Conservation (phyloP, 1,284 basidiomycete genomes). For the Amylostereum areolatum region DNA sequence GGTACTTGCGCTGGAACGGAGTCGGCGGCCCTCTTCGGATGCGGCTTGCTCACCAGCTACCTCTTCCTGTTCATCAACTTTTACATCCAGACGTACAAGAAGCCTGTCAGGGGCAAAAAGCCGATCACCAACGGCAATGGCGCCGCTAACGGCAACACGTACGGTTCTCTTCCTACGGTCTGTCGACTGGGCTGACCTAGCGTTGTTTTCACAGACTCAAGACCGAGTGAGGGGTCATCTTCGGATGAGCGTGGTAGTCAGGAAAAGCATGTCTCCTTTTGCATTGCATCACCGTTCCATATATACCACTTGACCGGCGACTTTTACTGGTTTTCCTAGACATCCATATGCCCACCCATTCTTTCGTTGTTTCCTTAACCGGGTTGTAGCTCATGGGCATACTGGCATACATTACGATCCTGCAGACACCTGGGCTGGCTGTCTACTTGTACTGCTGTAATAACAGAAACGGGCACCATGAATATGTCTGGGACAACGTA, state of each 20-base stretch:
- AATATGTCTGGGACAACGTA: too few species aligned
- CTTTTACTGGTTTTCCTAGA: not conserved
- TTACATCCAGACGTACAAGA: conserved; percentile 81
- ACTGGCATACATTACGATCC: not conserved
- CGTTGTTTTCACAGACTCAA: conserved; percentile 18
- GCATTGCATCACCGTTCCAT: too few species aligned
- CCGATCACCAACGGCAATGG: conserved; percentile 26
- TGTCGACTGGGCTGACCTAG: not conserved
- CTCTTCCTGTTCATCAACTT: conserved; percentile 90
- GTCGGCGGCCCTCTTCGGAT: conserved; percentile 85
- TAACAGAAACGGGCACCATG: too few species aligned
- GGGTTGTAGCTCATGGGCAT: not conserved
- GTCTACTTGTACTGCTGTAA: too few species aligned
- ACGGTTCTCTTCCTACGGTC: conserved; percentile 1
- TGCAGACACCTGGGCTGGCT: not conserved
- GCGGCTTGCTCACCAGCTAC: conserved; percentile 84
- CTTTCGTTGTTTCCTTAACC: conserved; percentile 7
- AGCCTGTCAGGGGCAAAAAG: conserved; percentile 41
- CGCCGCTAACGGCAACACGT: conserved; percentile 27
- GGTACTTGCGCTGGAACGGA: conserved; percentile 89
- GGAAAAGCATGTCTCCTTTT: too few species aligned
- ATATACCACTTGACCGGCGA: conserved; percentile 13
- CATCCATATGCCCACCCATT: not conserved
- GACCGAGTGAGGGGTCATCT: conserved; percentile 17
- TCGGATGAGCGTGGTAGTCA: too few species aligned